Evolutionary conservation across 257 asterid genomes (phyloP), one percentile per base, ranked within the genome.

Genomic region (Thymus quinquecostatus): DNA sequence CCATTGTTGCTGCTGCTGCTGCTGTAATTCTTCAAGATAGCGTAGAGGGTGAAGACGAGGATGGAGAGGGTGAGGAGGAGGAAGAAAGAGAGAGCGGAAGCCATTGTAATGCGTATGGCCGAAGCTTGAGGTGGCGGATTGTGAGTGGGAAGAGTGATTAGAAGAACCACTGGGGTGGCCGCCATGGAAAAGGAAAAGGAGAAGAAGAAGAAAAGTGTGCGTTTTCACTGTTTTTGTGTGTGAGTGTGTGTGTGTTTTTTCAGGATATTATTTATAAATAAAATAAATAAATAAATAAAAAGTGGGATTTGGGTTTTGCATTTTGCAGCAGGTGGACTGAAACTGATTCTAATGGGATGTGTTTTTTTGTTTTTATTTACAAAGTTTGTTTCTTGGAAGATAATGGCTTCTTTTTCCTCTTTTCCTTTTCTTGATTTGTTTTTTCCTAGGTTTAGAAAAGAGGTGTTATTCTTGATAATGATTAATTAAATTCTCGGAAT

Each of bases 21-120:
- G 75, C 34, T 72, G 43, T 36, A 63, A 57, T 65, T 74, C 77
- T 66, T 79, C 60, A 69, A 34, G 65, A 79, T 70, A 57, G 84
- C 57, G 83, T 72, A 84, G 3, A 85, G 74, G 21, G 86, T 78
- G 88, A 78, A 64, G 63, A 85, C 14, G 78, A 85, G 58, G 28
- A 88, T 13, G n/a, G 77, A 69, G 41, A 87, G 49, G 6, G 82
- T 77, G 51, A 80, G 82, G 48, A 80, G 45, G 29, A 85, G 51
- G 34, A 85, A 75, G 77, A 85, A 54, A 55, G 74, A 43, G 75
- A 82, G 64, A 40, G 68, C 40, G 10, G 84, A 63, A 40, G 76
- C 38, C 80, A 78, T 68, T 63, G 77, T 54, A 62, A 74, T 77
- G 83, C 30, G 76, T 28, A 66, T 61, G 54, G 55, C 3, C 10